These are phyloP conservation scores for Lasiodiplodia sp. DNA, from an alignment of 2,329 filamentous ascomycete genomes.

Conservation along the genomic window DNA sequence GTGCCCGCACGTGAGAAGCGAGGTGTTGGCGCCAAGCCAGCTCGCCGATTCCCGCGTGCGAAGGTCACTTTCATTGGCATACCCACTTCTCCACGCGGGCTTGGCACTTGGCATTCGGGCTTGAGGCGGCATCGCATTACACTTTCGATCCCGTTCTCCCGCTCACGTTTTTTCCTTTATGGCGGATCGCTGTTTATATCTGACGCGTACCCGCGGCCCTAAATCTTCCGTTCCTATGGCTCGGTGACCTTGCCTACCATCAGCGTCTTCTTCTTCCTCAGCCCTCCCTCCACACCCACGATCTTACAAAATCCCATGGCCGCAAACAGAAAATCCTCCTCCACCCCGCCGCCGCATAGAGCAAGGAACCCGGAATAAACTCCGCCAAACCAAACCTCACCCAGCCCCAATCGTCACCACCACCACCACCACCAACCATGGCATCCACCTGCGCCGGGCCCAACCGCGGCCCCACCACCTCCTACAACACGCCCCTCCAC, in stretches of 20 bases:
- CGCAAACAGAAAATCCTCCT: too few species aligned
- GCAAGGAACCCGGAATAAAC: not conserved
- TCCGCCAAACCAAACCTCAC: not conserved
- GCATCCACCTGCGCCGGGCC: not conserved
- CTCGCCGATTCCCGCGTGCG: conserved; percentile 14
- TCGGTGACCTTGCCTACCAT: too few species aligned
- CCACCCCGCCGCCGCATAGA: too few species aligned
- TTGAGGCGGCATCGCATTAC: not conserved
- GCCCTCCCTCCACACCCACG: too few species aligned
- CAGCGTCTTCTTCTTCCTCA: too few species aligned
- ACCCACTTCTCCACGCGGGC: not conserved
- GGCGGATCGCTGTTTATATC: not conserved
- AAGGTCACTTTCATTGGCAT: not conserved
- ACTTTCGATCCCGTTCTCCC: not conserved
- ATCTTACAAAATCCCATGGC: too few species aligned
- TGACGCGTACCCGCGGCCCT: not conserved
- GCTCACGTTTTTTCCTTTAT: not conserved
- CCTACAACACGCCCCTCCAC: conserved; percentile 42
- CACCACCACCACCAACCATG: not conserved
- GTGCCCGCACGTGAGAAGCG: not conserved
- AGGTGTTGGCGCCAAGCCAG: conserved; percentile 11
- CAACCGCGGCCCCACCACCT: not conserved
- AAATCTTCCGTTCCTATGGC: too few species aligned
- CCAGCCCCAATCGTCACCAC: not conserved
- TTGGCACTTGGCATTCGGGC: not conserved